Conservation (phyloP, 345 rosid genomes). For the Syzygium oleosum region DNA sequence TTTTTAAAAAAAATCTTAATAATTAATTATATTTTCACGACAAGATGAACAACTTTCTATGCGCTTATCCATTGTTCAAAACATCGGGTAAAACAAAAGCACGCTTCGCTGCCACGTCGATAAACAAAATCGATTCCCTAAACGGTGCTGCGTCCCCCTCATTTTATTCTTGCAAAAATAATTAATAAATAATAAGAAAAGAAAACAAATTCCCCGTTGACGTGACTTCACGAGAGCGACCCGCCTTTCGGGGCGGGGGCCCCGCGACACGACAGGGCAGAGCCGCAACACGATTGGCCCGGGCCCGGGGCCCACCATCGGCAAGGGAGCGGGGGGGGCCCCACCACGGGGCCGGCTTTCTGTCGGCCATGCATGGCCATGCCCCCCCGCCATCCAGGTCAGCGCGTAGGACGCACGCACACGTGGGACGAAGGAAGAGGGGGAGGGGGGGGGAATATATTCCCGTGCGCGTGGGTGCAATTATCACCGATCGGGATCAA, state of each 20-base stretch:
- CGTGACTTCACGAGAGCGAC: background rate
- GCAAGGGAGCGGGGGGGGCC: background rate
- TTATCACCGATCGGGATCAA: slow-evolving; percentile 14
- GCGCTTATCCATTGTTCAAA: no score
- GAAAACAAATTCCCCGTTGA: background rate
- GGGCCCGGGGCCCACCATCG: background rate
- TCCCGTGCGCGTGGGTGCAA: background rate
- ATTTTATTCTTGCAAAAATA: background rate
- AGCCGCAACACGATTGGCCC: slow-evolving; percentile 7
- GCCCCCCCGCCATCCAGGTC: background rate
- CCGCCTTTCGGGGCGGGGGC: background rate
- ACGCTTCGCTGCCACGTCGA: background rate
- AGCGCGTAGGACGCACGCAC: slow-evolving; percentile 59
- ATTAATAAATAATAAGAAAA: background rate
- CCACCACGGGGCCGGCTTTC: slow-evolving; percentile 16
- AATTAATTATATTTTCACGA: no score
- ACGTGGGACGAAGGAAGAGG: slow-evolving; percentile 3
- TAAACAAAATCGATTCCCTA: background rate
- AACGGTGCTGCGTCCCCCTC: background rate
- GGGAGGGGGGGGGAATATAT: background rate
- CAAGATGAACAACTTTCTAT: no score
- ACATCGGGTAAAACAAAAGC: background rate
- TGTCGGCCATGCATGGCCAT: slow-evolving; percentile 38
- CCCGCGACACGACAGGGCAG: slow-evolving; percentile 12
- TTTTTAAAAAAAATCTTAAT: no score